Base-by-base conservation (phyloP, 306 rosid species). In the Lablab purpureus region DNA sequence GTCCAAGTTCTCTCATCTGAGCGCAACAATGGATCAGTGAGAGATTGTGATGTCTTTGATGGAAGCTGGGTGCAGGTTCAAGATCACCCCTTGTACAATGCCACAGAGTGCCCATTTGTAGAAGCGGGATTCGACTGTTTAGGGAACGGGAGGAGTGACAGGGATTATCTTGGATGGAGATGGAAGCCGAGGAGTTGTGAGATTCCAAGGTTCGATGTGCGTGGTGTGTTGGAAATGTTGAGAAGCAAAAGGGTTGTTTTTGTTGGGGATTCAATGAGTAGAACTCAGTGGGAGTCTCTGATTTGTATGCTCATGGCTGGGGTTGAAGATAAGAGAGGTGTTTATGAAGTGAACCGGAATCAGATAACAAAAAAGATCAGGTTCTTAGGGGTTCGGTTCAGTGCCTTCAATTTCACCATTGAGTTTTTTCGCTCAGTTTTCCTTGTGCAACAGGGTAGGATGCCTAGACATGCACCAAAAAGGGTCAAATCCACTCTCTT, bases 181-280 rank as follows among this genome's bases (percentile, higher is more conserved):
- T 91, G 97, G 98, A 89, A 88, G 54, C 94, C 97, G 1, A 83
- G 52, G 74, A 63, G 72, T 67, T 91, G 98, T 80, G 88, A 88
- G 11, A 83, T 91, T 62, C 91, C 89, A 0, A 80, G 75, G 71
- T 75, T 89, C 40, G 59, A 91, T 80, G 91, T 89, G 71, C 85
- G 62, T n/a, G 59, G 62, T 41, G 63, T 87, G 59, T 81, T 91
- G 85, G 94, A 85, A 55, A 86, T 55, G 85, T 71, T 93, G 34
- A 63, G 90, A 63, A 84, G 89, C 67, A 93, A 93, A 78, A 88
- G 93, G 77, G 77, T 93, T 80, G 97, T 91, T 77, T 93, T 93
- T 64, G 93, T 91, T 8, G 98, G 98, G 7, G 98, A 93, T 91
- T 93, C 98, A 10, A 93, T 93, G 94, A 91, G 97, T 71, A 91